phyloP scores from a whole-genome alignment of 306 rosid genomes.

The Gastrolobium villosum region DNA sequence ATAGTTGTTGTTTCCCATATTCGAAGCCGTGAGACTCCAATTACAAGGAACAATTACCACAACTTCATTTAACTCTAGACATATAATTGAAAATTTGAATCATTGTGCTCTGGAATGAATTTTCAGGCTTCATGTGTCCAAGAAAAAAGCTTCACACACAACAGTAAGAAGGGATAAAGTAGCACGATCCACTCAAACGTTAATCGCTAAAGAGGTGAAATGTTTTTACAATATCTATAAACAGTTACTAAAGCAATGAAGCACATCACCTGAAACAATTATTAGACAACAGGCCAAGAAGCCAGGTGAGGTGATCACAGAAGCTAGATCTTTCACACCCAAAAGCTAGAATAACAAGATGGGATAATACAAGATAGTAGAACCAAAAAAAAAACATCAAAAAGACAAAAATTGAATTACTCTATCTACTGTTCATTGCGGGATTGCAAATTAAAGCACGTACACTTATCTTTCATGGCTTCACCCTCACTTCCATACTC shows the following conservation, averaged over 20 bases:
- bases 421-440: slow-evolving; percentile 66
- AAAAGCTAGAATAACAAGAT: slow-evolving; percentile 59
- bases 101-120: slow-evolving; percentile 14
- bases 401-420: slow-evolving; percentile 36
- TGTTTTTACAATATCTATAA: slow-evolving; percentile 50
- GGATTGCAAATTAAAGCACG: slow-evolving; percentile 81
- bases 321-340: slow-evolving; percentile 76
- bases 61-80: neutral
- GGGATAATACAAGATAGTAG: slow-evolving; percentile 57
- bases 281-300: slow-evolving; percentile 60
- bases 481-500: slow-evolving; percentile 87
- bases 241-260: slow-evolving; percentile 52
- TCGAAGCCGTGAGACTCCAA: no score
- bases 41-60: no score
- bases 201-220: slow-evolving; percentile 14
- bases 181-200: slow-evolving; percentile 40
- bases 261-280: slow-evolving; percentile 54
- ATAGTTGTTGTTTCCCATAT: no score
- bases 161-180: slow-evolving; percentile 30
- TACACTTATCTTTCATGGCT: slow-evolving; percentile 89
- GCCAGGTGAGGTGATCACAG: slow-evolving; percentile 58
- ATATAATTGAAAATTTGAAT: neutral
- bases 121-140: slow-evolving; percentile 28
- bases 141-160: slow-evolving; percentile 15
- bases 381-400: slow-evolving; percentile 32